Evolutionary conservation across 2,329 filamentous ascomycete species (phyloP).

Genomic region (Purpureocillium takamizusanense): DNA sequence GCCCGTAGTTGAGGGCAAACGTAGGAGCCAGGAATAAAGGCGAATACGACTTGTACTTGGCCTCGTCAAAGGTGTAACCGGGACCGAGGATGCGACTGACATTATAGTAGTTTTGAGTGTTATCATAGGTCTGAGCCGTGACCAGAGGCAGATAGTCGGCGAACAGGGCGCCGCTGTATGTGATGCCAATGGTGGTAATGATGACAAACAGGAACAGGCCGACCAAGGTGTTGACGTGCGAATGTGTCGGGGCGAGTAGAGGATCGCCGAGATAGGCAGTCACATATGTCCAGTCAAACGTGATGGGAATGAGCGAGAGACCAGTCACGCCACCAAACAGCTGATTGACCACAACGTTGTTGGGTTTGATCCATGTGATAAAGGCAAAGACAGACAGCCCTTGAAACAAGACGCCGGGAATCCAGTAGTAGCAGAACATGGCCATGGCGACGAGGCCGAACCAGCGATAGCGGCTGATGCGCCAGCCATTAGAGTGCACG

Average conservation of each 20-base stretch:
- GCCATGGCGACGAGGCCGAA: slow-evolving; percentile 31
- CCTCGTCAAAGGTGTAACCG: slow-evolving; percentile 35
- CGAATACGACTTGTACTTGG: slow-evolving; percentile 42
- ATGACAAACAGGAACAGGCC: slow-evolving; percentile 33
- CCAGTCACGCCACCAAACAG: slow-evolving; percentile 46
- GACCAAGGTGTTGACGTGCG: slow-evolving; percentile 35
- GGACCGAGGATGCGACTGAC: slow-evolving; percentile 39
- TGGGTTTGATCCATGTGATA: slow-evolving; percentile 43
- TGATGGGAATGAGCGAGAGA: slow-evolving; percentile 43
- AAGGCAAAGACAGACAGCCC: slow-evolving; percentile 46
- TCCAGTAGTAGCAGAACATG: slow-evolving; percentile 43
- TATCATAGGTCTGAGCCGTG: slow-evolving; percentile 45
- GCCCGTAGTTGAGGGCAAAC: slow-evolving; percentile 27
- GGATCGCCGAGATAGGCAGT: slow-evolving; percentile 32
- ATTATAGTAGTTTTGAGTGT: slow-evolving; percentile 41
- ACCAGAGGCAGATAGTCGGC: slow-evolving; percentile 47
- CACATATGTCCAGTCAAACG: slow-evolving; percentile 36
- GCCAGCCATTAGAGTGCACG: slow-evolving; percentile 31
- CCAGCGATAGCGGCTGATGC: slow-evolving; percentile 34
- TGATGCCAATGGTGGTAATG: slow-evolving; percentile 35
- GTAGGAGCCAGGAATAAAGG: slow-evolving; percentile 42
- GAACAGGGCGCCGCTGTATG: slow-evolving; percentile 34
- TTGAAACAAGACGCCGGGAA: slow-evolving; percentile 40
- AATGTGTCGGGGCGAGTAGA: slow-evolving; percentile 29
- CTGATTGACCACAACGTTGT: slow-evolving; percentile 44